Base-by-base conservation (phyloP, 257 asterid species). In the Nicotiana attenuata region DNA sequence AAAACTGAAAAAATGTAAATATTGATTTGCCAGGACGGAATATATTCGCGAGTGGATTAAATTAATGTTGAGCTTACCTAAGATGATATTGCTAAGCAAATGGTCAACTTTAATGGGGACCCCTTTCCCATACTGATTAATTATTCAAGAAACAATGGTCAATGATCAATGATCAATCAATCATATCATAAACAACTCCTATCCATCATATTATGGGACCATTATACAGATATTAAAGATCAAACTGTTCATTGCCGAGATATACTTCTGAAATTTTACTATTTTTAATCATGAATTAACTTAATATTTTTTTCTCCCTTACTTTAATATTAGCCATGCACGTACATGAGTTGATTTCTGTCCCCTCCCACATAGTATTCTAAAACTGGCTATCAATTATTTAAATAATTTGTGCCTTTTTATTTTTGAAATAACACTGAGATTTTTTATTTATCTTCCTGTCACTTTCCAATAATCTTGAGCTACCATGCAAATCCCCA, bases 131-230 rank as follows among this genome's bases (percentile, higher is more conserved):
- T 81, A 83, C 24, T 9, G 13, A 41, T 81, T 82, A 17, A 81
- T 81, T 78, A 82, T 84, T 80, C 82, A 17, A 88, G 85, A 82
- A 83, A 87, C 91, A 89, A 77, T 85, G 89, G 91, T 91, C 93
- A 88, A 88, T 90, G 81, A 92, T 89, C 83, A 89, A 87, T 86
- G 80, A 92, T 89, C 83, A 89, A 87, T 86, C 91, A 87, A 88
- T 86, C 88, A 79, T 80, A 80, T 78, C 87, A 78, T 15, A 10
- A 28, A 5, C 38, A 24, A 57, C 28, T 5, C 69, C 53, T 55
- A 63, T 67, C n/a, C 10, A 24, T n/a, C 66, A 53, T 22, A 60
- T 67, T 80, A 35, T n/a, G 33, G 69, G 69, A 65, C 56, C 20
- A n/a, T 55, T 64, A 88, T 85, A 84, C 82, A 87, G 86, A 87